Evolutionary conservation across 805 yeast genomes (phyloP).

Genomic region (Yarrowia keelungensis): DNA sequence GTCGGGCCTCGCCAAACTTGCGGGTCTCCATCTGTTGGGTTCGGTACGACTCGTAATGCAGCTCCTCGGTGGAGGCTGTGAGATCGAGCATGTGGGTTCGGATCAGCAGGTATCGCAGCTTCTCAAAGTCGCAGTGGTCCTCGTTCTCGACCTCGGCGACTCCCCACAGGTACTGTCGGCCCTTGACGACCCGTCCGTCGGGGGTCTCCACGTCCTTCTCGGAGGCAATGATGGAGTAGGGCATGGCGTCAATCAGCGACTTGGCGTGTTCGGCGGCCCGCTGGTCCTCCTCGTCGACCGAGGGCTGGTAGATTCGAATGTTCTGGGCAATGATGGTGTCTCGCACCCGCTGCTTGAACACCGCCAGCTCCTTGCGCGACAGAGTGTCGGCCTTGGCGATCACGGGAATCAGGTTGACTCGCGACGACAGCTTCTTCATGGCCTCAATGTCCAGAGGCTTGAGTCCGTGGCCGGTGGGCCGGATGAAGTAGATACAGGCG

Average conservation of each 20-base stretch:
- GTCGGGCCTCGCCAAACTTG: conserved; percentile 52
- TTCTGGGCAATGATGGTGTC: conserved; percentile 59
- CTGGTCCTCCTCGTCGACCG: conserved; percentile 53
- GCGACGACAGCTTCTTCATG: conserved; percentile 70
- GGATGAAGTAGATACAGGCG: conserved; percentile 81
- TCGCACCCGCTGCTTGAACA: conserved; percentile 62
- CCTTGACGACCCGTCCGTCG: conserved; percentile 63
- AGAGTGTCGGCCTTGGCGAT: conserved; percentile 82
- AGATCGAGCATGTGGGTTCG: conserved; percentile 78
- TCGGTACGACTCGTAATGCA: conserved; percentile 74
- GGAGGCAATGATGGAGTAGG: conserved; percentile 77
- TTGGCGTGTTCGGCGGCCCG: conserved; percentile 42
- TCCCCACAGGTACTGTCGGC: conserved; percentile 87
- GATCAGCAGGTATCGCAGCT: conserved; percentile 69
- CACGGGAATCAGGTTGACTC: conserved; percentile 84
- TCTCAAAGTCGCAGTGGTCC: conserved; percentile 75
- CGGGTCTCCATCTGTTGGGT: conserved; percentile 62
- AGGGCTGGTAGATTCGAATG: conserved; percentile 63
- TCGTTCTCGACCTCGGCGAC: conserved; percentile 80
- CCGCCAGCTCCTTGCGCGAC: conserved; percentile 60
- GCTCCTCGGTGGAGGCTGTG: conserved; percentile 73
- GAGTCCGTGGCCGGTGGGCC: conserved; percentile 69
- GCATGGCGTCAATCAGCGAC: conserved; percentile 55
- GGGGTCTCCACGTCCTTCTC: conserved; percentile 56
- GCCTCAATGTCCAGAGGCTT: conserved; percentile 73